Conservation (phyloP, 208 protist genomes). For the Trypanosoma vivax region DNA sequence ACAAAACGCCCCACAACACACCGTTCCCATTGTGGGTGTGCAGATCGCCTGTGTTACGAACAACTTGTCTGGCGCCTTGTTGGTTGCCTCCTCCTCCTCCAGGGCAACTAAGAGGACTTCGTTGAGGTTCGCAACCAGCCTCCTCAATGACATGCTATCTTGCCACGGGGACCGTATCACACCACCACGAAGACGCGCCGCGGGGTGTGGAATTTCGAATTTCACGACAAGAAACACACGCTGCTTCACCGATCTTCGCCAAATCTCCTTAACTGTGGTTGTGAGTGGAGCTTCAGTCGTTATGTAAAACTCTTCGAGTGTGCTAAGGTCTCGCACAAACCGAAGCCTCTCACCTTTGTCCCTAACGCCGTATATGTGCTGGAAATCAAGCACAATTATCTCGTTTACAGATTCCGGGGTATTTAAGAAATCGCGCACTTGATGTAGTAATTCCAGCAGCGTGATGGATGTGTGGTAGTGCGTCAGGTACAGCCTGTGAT, state of each 20-base stretch:
- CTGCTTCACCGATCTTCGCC: constrained; percentile 6
- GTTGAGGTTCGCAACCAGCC: constrained; percentile 21
- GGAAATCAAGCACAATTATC: constrained; percentile 48
- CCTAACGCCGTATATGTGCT: constrained; percentile 28
- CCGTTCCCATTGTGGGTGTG: constrained; percentile 20
- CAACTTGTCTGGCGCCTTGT: constrained; percentile 8
- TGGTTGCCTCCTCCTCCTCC: neutral
- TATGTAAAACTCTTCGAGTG: constrained; percentile 24
- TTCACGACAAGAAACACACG: constrained; percentile 49
- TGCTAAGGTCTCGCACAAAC: constrained; percentile 23
- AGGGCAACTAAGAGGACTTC: neutral
- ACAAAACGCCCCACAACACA: constrained; percentile 12
- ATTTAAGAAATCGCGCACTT: constrained; percentile 25
- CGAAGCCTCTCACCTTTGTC: constrained; percentile 7
- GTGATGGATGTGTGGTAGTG: constrained; percentile 30
- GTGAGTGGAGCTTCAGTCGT: constrained; percentile 12
- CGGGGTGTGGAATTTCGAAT: constrained; percentile 1
- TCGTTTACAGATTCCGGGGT: constrained; percentile 16
- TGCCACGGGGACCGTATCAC: constrained; percentile 34
- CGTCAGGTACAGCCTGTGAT: constrained; percentile 21
- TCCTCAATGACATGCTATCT: constrained; percentile 13
- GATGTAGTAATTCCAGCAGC: constrained; percentile 18
- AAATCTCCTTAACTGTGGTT: constrained; percentile 30
- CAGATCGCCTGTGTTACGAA: constrained; percentile 45
- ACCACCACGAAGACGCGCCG: constrained; percentile 12